Base-by-base conservation (phyloP, 2,329 filamentous ascomycete species). In the Xylaria sp. region DNA sequence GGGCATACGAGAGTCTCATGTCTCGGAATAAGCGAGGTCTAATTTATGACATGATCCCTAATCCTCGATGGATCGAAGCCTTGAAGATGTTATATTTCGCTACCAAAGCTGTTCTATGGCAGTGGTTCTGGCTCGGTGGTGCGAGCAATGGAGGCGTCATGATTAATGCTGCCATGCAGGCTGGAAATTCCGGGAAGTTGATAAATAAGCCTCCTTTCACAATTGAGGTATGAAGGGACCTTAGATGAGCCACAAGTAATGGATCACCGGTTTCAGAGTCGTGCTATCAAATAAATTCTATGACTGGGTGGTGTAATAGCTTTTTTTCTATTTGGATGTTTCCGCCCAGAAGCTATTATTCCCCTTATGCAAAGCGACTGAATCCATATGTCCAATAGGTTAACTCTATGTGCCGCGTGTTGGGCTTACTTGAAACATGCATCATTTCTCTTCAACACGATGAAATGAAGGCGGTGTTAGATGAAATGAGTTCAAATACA, bases 1-100 rank as follows among this genome's bases (percentile, higher is more conserved):
- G 78, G 31, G 84, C 84, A 1, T 93, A 92, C 76, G 91, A 94
- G 76, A 79, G 80, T n/a, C 80, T 92, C 23, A 77, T 85, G 72
- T 76, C 78, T 1, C 76, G 76, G 10, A 76, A 76, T 19, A 74
- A 72, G 3, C 76, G 76, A 2, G 81, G 81, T 0, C 74, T 75
- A 0, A 60, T 85, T n/a, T 70, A 74, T 53, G 81, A 85, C 63
- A 66, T 84, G 21, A 59, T 83, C 11, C 82, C 83, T 4, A 79
- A 79, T 60, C 61, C 68, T 0, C 72, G 74, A 1, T 85, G 84
- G 83, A 35, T 79, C 13, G 79, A 83, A 49, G 78, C 80, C n/a
- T 64, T 76, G 5, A 72, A 73, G 52, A 71, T 86, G 4, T 13
- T 85, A 0, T 72, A 73, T 40, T 78, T 82, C 56, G 83, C 83